These are phyloP conservation scores for Discostella stelligera DNA, from an alignment of 352 stramenopile species.

Conservation along the genomic window DNA sequence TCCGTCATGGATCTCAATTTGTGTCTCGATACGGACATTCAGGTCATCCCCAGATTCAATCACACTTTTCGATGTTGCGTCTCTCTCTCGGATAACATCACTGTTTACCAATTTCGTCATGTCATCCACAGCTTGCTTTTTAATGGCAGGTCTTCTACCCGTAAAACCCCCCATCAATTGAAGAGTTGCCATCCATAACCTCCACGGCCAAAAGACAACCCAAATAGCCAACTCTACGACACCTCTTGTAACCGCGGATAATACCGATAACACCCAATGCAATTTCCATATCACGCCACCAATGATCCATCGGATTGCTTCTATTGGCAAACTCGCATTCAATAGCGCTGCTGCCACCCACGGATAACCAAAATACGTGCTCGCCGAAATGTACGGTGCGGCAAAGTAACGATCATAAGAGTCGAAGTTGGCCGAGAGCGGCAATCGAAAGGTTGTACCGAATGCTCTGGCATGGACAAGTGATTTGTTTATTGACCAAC, in stretches of 20 bases:
- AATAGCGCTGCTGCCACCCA: conserved; percentile 37
- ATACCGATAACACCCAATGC: conserved; percentile 34
- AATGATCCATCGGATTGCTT: conserved; percentile 57
- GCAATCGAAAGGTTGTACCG: conserved; percentile 60
- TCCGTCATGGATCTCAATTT: conserved; percentile 9
- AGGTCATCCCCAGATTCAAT: not conserved
- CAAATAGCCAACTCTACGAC: conserved; percentile 17
- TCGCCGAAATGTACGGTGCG: conserved; percentile 53
- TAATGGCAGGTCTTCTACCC: conserved; percentile 2
- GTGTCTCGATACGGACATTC: conserved; percentile 11
- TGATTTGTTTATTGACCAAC: conserved; percentile 66
- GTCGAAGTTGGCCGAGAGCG: conserved; percentile 65
- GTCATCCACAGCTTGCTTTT: conserved; percentile 18
- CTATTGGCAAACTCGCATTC: conserved; percentile 55
- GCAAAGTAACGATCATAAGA: conserved; percentile 58
- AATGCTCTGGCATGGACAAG: conserved; percentile 48
- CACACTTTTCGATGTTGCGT: not conserved
- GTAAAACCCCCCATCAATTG: conserved; percentile 10
- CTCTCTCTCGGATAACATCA: not conserved
- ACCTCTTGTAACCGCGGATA: conserved; percentile 25
- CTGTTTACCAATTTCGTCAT: conserved; percentile 20
- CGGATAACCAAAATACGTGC: conserved; percentile 58
- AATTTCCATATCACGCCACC: conserved; percentile 26
- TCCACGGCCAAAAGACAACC: conserved; percentile 39
- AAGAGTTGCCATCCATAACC: conserved; percentile 29